Evolutionary conservation across 305 asterid species (phyloP).

Genomic region (Fraxinus sp.): DNA sequence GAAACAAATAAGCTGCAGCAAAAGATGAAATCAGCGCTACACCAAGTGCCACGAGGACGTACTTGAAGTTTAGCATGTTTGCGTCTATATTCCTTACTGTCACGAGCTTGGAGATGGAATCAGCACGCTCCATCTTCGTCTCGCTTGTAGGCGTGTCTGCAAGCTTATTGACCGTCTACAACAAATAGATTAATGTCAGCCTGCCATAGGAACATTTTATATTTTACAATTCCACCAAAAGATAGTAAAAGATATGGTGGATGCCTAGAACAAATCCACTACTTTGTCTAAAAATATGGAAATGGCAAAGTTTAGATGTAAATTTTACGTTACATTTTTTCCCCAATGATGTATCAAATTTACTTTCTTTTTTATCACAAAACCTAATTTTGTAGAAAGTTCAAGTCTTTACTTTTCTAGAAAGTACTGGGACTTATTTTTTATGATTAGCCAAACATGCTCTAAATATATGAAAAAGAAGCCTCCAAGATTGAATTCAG

Average conservation of each 20-base stretch:
- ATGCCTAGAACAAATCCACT: neutral
- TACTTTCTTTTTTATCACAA: neutral
- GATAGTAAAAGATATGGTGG: neutral
- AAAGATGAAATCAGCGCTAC: constrained; percentile 14
- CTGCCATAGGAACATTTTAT: neutral
- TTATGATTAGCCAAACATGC: neutral
- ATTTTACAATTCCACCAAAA: neutral
- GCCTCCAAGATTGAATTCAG: neutral
- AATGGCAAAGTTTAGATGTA: neutral
- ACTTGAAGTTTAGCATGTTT: constrained; percentile 48
- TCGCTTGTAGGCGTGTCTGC: constrained; percentile 27
- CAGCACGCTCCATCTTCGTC: constrained; percentile 23
- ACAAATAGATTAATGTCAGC: neutral
- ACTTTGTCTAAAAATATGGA: neutral
- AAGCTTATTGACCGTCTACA: constrained; percentile 26
- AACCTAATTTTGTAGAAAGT: neutral
- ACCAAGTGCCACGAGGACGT: constrained; percentile 24
- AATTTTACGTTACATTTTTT: neutral
- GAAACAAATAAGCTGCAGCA: constrained; percentile 17
- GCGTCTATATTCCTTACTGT: constrained; percentile 68
- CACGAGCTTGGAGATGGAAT: constrained; percentile 31
- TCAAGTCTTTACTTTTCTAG: too few species aligned
- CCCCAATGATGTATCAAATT: neutral
- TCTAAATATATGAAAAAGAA: neutral
- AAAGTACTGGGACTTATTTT: neutral